Evolutionary conservation across 345 rosid species (phyloP).

Genomic region (Odontarrhena argentea): DNA sequence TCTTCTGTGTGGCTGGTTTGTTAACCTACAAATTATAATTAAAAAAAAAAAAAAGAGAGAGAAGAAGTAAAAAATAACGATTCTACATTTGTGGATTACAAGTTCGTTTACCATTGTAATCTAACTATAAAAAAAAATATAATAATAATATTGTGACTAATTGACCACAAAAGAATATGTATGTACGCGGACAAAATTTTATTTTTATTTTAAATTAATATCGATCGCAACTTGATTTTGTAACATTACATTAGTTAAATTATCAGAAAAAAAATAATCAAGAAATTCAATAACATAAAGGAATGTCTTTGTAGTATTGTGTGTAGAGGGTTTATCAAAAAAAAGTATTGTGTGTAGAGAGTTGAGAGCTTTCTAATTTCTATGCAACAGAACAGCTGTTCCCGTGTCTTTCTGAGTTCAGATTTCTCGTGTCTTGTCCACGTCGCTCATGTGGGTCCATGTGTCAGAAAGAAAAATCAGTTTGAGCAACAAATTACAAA

Average conservation of each 20-base stretch:
- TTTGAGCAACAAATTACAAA: constrained; percentile 5
- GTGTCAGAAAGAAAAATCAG: neutral
- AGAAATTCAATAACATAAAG: neutral
- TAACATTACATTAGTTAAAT: neutral
- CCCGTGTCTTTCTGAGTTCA: constrained; percentile 23
- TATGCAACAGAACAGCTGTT: constrained; percentile 30
- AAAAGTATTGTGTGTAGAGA: constrained; percentile 6
- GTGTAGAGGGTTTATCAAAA: constrained; percentile 3
- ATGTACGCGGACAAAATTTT: no score
- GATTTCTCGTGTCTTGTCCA: constrained; percentile 38
- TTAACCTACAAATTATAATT: constrained; percentile 2
- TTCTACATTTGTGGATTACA: constrained; percentile 4
- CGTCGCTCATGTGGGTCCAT: constrained; percentile 26
- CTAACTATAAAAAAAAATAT: neutral
- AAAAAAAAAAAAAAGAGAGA: no score
- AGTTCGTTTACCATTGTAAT: neutral
- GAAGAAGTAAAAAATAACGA: neutral
- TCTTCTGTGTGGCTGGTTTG: constrained; percentile 24
- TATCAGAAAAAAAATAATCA: neutral
- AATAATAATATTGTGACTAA: no score
- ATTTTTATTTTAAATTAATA: no score
- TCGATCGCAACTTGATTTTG: no score
- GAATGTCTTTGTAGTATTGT: constrained; percentile 23
- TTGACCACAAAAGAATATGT: no score
- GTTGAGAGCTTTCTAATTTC: constrained; percentile 22